Conservation (phyloP, 768 basidiomycete species). For the Boletus huronensis region DNA sequence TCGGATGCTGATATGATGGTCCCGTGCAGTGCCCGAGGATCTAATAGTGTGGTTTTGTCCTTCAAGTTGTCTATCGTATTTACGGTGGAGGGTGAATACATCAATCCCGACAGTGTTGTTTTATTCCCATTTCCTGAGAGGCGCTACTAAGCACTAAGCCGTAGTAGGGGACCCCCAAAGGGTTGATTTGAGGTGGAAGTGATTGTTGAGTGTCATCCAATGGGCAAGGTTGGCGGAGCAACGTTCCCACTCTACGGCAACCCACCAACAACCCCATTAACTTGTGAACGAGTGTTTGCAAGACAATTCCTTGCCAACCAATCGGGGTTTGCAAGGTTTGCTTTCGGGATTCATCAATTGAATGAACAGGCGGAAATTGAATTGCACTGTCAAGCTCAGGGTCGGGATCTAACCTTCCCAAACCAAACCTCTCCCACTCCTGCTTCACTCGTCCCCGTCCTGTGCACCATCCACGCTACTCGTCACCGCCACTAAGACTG, state of each 20-base stretch:
- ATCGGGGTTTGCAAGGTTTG: neutral
- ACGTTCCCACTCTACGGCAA: neutral
- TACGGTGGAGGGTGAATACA: too few relatives aligned
- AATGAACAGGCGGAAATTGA: neutral
- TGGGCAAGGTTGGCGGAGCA: neutral
- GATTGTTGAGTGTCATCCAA: too few relatives aligned
- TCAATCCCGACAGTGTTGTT: too few relatives aligned
- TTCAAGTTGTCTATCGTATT: too few relatives aligned
- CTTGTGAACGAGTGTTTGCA: neutral
- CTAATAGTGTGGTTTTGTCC: too few relatives aligned
- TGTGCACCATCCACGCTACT: neutral
- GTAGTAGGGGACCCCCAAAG: too few relatives aligned
- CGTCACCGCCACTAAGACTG: neutral
- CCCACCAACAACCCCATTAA: neutral
- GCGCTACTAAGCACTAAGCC: too few relatives aligned
- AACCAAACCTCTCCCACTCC: neutral
- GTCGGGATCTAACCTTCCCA: conserved; percentile 1
- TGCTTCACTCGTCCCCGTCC: neutral
- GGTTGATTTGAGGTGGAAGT: too few relatives aligned
- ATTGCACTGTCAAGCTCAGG: conserved; percentile 1
- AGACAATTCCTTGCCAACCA: neutral
- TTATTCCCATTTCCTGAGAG: too few relatives aligned
- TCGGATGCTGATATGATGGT: too few relatives aligned
- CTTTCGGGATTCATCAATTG: too few relatives aligned
- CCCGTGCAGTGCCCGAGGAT: too few relatives aligned